A percentile compares a stretch with the other conserved stretches of the same genome.
Conservation (phyloP, 495 filamentous ascomycete species). For the Rhypophila decipiens region DNA sequence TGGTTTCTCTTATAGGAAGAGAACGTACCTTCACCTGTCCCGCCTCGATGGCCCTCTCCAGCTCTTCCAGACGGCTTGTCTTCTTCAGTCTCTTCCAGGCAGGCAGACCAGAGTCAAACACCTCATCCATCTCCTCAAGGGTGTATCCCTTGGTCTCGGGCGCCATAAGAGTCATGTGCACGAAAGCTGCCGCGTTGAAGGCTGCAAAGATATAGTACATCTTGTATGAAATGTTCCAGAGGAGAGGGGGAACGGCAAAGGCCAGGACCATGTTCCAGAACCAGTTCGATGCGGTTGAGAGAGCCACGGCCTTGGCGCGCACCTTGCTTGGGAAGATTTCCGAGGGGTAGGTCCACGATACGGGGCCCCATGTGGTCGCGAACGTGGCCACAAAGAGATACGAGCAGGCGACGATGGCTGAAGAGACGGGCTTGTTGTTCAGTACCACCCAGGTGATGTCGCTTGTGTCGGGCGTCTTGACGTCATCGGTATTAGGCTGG, state of each 20-base stretch:
- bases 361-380: slow-evolving; percentile 71
- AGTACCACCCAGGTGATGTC: slow-evolving; percentile 54
- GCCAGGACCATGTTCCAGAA: slow-evolving; percentile 63
- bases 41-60: slow-evolving; percentile 46
- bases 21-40: slow-evolving; percentile 37
- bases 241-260: slow-evolving; percentile 55
- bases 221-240: slow-evolving; percentile 50
- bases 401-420: slow-evolving; percentile 59
- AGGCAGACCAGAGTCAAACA: slow-evolving; percentile 49
- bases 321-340: slow-evolving; percentile 72
- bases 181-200: slow-evolving; percentile 61
- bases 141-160: slow-evolving; percentile 78
- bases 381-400: slow-evolving; percentile 74
- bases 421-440: slow-evolving; percentile 40
- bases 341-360: slow-evolving; percentile 76
- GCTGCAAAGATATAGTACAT: slow-evolving; percentile 65
- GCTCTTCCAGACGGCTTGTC: slow-evolving; percentile 39
- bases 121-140: slow-evolving; percentile 60
- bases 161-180: slow-evolving; percentile 65
- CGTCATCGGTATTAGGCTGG: slow-evolving; percentile 36
- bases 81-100: slow-evolving; percentile 42
- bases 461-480: slow-evolving; percentile 23
- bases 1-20: background rate
- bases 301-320: slow-evolving; percentile 60
- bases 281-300: slow-evolving; percentile 63